Percentiles rank a stretch among this genome's conserved stretches.
Evolutionary conservation across 228 moss, liverwort and hornwort species (phyloP).

Genomic region (Sphagnum magellanicum): DNA sequence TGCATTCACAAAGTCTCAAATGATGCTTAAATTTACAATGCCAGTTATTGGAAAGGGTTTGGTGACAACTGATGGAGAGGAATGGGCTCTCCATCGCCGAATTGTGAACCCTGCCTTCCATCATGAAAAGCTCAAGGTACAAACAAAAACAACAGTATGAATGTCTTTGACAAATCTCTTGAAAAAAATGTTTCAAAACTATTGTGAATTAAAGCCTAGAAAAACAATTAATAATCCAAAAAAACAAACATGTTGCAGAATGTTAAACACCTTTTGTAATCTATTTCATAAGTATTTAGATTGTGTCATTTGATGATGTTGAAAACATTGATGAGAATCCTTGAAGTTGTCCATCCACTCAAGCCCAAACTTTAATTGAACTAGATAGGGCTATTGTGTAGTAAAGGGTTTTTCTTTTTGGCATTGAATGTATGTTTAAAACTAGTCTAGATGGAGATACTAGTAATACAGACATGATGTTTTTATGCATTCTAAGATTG

Average conservation of each 20-base stretch:
- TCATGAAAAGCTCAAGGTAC: slow-evolving; percentile 12
- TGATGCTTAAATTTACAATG: not conserved
- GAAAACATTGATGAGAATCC: slow-evolving; percentile 1
- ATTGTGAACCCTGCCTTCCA: slow-evolving; percentile 21
- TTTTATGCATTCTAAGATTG: not conserved
- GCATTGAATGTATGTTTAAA: not conserved
- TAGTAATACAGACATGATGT: not conserved
- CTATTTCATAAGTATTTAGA: slow-evolving; percentile 1
- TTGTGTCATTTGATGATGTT: not conserved
- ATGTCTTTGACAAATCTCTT: not conserved
- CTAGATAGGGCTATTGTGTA: not conserved
- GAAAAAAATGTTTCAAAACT: not conserved
- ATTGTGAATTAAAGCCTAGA: not conserved
- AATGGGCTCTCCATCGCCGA: slow-evolving; percentile 21
- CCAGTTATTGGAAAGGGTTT: slow-evolving; percentile 15
- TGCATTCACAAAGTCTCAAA: slow-evolving; percentile 6
- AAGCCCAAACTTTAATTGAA: not conserved
- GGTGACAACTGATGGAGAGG: slow-evolving; percentile 9
- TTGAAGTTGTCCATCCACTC: not conserved
- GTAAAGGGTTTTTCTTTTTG: not conserved
- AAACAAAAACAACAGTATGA: not conserved
- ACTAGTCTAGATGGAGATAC: not conserved
- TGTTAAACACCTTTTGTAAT: not conserved
- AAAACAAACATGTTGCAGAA: not conserved
- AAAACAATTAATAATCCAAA: not conserved